These are phyloP conservation scores for Penicillium italicum DNA, from an alignment of 2,329 filamentous ascomycete genomes.

Conservation along the genomic window DNA sequence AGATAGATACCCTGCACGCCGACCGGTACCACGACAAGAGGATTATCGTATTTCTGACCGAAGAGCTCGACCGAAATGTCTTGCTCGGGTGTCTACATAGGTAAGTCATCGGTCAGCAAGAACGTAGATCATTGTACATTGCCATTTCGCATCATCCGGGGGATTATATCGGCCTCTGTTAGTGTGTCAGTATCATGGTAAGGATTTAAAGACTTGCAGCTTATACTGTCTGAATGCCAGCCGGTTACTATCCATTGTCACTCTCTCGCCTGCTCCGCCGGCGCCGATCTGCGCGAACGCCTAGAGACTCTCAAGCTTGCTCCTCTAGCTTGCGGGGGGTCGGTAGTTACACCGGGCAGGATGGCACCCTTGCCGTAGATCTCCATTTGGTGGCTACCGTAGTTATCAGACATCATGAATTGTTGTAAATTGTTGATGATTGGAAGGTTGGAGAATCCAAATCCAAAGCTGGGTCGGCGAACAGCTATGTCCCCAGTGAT, in stretches of 20 bases:
- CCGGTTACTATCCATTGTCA: constrained; percentile 59
- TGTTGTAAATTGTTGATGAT: neutral
- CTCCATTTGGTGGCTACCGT: constrained; percentile 46
- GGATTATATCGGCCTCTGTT: constrained; percentile 42
- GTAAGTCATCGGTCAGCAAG: neutral
- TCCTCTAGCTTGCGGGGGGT: constrained; percentile 56
- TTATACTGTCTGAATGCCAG: constrained; percentile 55
- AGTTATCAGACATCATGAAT: constrained; percentile 35
- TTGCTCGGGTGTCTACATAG: constrained; percentile 37
- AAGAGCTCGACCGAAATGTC: constrained; percentile 55
- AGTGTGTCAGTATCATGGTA: neutral
- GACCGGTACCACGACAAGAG: constrained; percentile 63
- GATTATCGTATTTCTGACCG: constrained; percentile 47
- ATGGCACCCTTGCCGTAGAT: constrained; percentile 54
- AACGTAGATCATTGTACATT: neutral
- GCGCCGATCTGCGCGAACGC: constrained; percentile 49
- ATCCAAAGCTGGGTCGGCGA: neutral
- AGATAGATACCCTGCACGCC: constrained; percentile 67
- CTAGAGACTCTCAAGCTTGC: constrained; percentile 51
- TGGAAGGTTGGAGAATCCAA: neutral
- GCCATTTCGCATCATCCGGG: constrained; percentile 46
- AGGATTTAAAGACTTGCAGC: constrained; percentile 27
- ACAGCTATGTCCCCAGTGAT: neutral
- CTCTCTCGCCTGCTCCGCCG: constrained; percentile 60
- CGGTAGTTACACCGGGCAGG: constrained; percentile 55